A percentile compares a stretch with the other conserved stretches of the same genome.
These are phyloP conservation scores for Zygosaccharomyces sapae DNA, from an alignment of 1,139 yeast species.

Conservation along the genomic window DNA sequence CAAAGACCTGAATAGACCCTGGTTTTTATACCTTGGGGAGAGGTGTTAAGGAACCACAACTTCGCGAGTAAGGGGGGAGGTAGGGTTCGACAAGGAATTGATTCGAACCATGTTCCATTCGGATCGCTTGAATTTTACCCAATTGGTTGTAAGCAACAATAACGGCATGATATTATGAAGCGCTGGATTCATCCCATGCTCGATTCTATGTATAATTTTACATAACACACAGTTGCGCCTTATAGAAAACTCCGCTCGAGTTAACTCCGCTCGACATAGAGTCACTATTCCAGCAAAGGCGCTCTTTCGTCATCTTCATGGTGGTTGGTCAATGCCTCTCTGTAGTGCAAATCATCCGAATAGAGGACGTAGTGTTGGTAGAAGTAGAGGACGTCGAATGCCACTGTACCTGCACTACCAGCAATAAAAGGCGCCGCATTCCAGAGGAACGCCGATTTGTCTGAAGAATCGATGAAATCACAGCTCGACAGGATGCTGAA, in stretches of 20 bases:
- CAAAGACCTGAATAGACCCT: background rate
- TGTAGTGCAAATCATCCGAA: conserved; percentile 29
- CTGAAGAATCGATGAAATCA: conserved; percentile 34
- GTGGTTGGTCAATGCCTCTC: conserved; percentile 24
- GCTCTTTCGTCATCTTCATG: conserved; percentile 7
- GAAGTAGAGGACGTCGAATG: conserved; percentile 72
- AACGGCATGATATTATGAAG: too few species aligned
- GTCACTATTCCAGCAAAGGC: conserved; percentile 5
- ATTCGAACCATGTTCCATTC: background rate
- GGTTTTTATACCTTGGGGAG: background rate
- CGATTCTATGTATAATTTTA: too few species aligned
- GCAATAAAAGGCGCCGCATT: conserved; percentile 77
- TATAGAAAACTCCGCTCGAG: too few species aligned
- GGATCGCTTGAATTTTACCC: background rate
- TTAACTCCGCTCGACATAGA: too few species aligned
- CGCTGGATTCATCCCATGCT: too few species aligned
- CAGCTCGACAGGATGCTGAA: conserved; percentile 59
- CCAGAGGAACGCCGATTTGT: conserved; percentile 48
- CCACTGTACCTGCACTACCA: conserved; percentile 82
- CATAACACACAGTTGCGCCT: too few species aligned
- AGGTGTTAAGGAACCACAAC: background rate
- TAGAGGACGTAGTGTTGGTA: conserved; percentile 48
- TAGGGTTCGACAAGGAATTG: background rate
- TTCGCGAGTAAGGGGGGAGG: background rate
- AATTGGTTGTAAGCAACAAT: too few species aligned